phyloP scores from a whole-genome alignment of 768 basidiomycete species.

The Lactarius sp. region DNA sequence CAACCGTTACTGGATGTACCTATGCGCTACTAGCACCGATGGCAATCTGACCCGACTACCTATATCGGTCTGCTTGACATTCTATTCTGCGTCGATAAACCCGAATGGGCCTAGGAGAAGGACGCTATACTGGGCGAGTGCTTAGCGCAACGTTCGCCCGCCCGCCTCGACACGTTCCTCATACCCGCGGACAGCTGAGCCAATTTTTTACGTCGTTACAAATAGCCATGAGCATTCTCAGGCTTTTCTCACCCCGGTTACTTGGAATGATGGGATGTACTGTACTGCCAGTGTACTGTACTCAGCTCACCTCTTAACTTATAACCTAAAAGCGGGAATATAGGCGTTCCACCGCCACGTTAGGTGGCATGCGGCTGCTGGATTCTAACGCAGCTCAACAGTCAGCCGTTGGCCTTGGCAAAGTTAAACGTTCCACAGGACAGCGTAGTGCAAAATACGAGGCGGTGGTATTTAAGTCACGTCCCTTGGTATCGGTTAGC shows the following conservation, averaged over 20 bases:
- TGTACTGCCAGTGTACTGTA: too few species aligned
- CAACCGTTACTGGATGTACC: conserved; percentile 21
- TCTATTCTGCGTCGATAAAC: neutral
- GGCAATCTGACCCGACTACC: neutral
- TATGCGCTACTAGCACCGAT: neutral
- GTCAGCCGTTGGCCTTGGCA: conserved; percentile 9
- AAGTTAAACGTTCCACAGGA: conserved; percentile 13
- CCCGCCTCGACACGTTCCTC: conserved; percentile 21
- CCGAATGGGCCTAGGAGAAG: neutral
- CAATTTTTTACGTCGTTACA: conserved; percentile 17
- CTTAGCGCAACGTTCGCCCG: too few species aligned
- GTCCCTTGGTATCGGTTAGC: too few species aligned
- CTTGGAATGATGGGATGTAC: neutral
- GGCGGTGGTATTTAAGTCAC: neutral
- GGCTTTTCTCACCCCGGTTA: neutral
- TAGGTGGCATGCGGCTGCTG: conserved; percentile 12
- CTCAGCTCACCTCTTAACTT: too few species aligned
- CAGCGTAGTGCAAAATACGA: conserved; percentile 11
- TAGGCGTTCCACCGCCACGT: conserved; percentile 25
- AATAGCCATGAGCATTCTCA: conserved; percentile 21
- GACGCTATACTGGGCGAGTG: too few species aligned
- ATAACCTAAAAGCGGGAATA: conserved; percentile 10
- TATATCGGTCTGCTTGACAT: neutral
- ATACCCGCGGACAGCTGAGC: conserved; percentile 19
- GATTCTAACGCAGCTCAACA: conserved; percentile 21